These are phyloP conservation scores for Fusarium sp. DNA, from an alignment of 2,329 filamentous ascomycete species.

Conservation along the genomic window DNA sequence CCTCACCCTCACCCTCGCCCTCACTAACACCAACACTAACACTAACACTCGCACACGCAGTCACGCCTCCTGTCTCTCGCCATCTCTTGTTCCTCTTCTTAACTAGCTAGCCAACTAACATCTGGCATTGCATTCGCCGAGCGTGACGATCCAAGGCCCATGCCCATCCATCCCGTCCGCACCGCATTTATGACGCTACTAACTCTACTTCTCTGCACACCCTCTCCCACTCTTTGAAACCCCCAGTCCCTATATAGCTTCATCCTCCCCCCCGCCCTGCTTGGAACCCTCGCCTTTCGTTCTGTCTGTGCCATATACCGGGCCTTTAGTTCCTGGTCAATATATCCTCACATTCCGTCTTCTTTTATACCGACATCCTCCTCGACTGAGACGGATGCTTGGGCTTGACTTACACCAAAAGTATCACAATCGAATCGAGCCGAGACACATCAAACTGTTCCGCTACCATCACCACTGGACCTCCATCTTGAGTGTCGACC, in stretches of 20 bases:
- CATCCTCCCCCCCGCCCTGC: slow-evolving; percentile 37
- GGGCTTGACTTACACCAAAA: slow-evolving; percentile 9
- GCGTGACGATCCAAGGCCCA: slow-evolving; percentile 29
- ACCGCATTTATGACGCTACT: slow-evolving; percentile 4
- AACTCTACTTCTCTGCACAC: slow-evolving; percentile 14
- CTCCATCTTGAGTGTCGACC: slow-evolving; percentile 21
- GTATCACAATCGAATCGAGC: slow-evolving; percentile 14
- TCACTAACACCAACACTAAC: no score
- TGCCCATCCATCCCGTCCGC: slow-evolving; percentile 17
- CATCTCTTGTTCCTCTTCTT: slow-evolving; percentile 17
- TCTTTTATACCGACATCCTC: slow-evolving; percentile 11
- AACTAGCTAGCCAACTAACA: slow-evolving; percentile 16
- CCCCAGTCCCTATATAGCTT: slow-evolving; percentile 48
- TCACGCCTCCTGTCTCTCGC: slow-evolving; percentile 29
- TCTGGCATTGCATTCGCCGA: slow-evolving; percentile 25
- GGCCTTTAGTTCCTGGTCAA: slow-evolving; percentile 43
- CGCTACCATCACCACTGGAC: slow-evolving; percentile 7
- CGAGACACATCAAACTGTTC: slow-evolving; percentile 9
- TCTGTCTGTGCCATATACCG: slow-evolving; percentile 38
- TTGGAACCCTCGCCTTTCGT: slow-evolving; percentile 26
- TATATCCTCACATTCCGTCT: slow-evolving; percentile 22
- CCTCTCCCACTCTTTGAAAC: slow-evolving; percentile 27
- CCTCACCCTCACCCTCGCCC: slow-evolving; percentile 5
- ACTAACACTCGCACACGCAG: no score
- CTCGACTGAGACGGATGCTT: slow-evolving; percentile 14